These are phyloP conservation scores for Persicaria maculosa DNA, from an alignment of 148 eudicot genomes.

Conservation along the genomic window DNA sequence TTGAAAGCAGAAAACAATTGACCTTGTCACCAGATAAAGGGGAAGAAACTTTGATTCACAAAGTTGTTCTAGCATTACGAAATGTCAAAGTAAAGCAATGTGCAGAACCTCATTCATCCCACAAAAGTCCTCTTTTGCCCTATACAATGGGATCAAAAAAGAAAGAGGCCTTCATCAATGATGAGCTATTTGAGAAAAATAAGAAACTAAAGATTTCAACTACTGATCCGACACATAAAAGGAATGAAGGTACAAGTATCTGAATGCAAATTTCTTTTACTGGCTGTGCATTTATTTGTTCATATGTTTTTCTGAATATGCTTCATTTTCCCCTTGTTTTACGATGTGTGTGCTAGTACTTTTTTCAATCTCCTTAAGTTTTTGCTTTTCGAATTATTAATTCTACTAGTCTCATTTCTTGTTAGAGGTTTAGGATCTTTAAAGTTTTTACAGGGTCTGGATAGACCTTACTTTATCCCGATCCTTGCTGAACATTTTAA, in stretches of 20 bases:
- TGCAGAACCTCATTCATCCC: slow-evolving; percentile 5
- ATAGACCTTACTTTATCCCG: background rate
- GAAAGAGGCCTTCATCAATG: slow-evolving; percentile 8
- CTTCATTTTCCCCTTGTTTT: background rate
- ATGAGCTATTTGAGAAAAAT: slow-evolving; percentile 12
- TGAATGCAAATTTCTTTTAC: background rate
- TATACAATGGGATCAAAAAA: slow-evolving; percentile 6
- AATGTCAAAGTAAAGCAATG: slow-evolving; percentile 10
- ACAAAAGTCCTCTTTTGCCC: slow-evolving; percentile 8
- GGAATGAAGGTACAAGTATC: slow-evolving; percentile 1
- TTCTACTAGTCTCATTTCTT: background rate
- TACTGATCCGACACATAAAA: slow-evolving; percentile 9
- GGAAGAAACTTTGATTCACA: slow-evolving; percentile 13
- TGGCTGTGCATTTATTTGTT: background rate
- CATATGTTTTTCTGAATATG: background rate
- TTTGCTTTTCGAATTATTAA: background rate
- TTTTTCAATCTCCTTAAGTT: background rate
- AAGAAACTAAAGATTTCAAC: slow-evolving; percentile 17
- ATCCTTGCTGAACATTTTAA: background rate
- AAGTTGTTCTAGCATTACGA: slow-evolving; percentile 16
- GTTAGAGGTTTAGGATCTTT: background rate
- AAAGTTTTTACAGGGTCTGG: background rate
- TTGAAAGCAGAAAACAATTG: slow-evolving; percentile 19
- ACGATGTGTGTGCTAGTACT: background rate
- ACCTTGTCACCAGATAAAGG: slow-evolving; percentile 28